Base-by-base conservation (phyloP, 1,284 basidiomycete species). In the Somion occarium region DNA sequence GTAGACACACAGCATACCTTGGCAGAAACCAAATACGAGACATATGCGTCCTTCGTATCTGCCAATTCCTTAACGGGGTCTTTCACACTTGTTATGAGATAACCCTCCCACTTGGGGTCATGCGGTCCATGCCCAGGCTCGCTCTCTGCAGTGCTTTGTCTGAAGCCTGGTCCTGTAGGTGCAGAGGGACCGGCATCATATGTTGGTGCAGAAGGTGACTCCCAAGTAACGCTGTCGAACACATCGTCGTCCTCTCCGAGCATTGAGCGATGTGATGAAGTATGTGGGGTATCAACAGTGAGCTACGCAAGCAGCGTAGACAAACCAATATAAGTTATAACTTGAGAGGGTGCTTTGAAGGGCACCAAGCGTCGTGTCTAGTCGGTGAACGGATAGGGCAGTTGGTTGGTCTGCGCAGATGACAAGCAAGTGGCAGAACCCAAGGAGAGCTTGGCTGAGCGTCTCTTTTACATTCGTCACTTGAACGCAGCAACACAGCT, bases 31-130 rank as follows among this genome's bases (percentile, higher is more conserved):
- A 94, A 76, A 69, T 98, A 99, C 43, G 92, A 94, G 50, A 98
- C 93, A 70, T 93, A 98, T 53, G 91, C 88, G 67, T 98, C 95
- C 73, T 96, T 97, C 43, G 93, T 95, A 59, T 95, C 93, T 56
- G 94, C 88, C 45, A 97, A 80, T 71, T 98, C 96, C 69, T 97
- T 98, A 55, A 93, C 83, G 22, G 95, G 94, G 64, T 98, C 95
- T 63, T 85, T 83, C 54, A 99, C 92, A 50, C 81, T 78, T 13
- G 93, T 89, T 44, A 86, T 77, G 64, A 96, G 84, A 72, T 89
- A 90, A 4, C 92, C 92, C 63, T 90, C 88, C 92, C 92, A 95
- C 66, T 90, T 91, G 37, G 88, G 88, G 61, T 88, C 83, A 58
- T 83, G 79, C 18, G 88, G 85, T 1, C 72, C 73, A 22, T 70